phyloP scores from a whole-genome alignment of 169 alveolate species.

The Plasmodium gonderi region DNA sequence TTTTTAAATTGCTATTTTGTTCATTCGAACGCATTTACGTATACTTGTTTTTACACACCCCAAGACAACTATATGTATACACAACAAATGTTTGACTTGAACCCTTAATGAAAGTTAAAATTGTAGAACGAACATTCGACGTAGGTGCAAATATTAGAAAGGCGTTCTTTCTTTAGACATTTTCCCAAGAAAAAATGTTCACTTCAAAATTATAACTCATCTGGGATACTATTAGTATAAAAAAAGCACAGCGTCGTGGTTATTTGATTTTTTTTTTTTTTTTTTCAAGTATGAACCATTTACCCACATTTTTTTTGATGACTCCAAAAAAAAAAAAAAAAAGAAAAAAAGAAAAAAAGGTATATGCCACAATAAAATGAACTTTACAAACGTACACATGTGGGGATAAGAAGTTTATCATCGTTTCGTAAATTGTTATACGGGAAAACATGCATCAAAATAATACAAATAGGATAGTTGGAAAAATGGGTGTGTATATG shows the following conservation, averaged over 20 bases:
- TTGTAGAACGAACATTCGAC: not conserved
- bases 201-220: not conserved
- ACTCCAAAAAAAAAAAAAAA: no score
- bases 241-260: not conserved
- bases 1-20: not conserved
- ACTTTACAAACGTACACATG: not conserved
- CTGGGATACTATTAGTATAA: not conserved
- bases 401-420: not conserved
- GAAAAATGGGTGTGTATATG: no score
- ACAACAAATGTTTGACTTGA: not conserved
- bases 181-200: not conserved
- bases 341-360: not conserved
- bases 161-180: not conserved
- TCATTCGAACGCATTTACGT: conserved; percentile 1
- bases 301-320: not conserved
- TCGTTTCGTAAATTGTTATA: not conserved
- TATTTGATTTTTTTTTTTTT: not conserved
- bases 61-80: no score
- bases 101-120: not conserved
- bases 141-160: not conserved
- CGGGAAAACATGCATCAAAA: not conserved
- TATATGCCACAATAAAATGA: not conserved
- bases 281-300: not conserved
- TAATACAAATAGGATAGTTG: not conserved
- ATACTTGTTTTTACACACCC: not conserved